These are phyloP conservation scores for Prunella vulgaris DNA, from an alignment of 257 asterid genomes.

Conservation along the genomic window DNA sequence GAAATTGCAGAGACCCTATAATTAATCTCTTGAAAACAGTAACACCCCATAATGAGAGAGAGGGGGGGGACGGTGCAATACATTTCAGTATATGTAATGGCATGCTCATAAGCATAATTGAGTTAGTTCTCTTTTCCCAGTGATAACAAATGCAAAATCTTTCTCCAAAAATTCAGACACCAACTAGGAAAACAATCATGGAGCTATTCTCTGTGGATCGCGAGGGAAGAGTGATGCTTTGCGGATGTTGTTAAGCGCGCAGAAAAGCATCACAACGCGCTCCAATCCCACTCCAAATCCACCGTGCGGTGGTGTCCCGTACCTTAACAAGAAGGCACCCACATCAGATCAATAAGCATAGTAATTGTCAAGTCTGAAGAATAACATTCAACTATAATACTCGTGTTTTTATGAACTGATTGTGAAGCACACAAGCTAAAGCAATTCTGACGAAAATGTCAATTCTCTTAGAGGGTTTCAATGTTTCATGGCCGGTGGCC, in stretches of 20 bases:
- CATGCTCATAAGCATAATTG: not conserved
- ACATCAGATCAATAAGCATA: not conserved
- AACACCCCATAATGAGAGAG: not conserved
- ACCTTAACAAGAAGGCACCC: slow-evolving; percentile 32
- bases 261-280: slow-evolving; percentile 88
- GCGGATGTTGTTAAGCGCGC: slow-evolving; percentile 78
- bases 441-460: no score
- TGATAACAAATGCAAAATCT: not conserved
- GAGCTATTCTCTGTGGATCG: slow-evolving; percentile 71
- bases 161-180: not conserved
- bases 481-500: no score
- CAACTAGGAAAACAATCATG: slow-evolving; percentile 29
- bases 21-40: no score
- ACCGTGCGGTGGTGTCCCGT: slow-evolving; percentile 84
- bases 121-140: not conserved
- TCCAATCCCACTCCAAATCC: slow-evolving; percentile 96
- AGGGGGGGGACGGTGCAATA: not conserved
- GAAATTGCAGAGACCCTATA: no score
- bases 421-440: no score
- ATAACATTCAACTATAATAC: not conserved
- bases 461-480: no score
- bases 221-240: slow-evolving; percentile 89
- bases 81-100: not conserved
- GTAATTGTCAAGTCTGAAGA: not conserved
- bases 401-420: no score